Evolutionary conservation across 805 yeast genomes (phyloP), one percentile per base, ranked within the genome.

Genomic region (Jamesozyma rosinii): DNA sequence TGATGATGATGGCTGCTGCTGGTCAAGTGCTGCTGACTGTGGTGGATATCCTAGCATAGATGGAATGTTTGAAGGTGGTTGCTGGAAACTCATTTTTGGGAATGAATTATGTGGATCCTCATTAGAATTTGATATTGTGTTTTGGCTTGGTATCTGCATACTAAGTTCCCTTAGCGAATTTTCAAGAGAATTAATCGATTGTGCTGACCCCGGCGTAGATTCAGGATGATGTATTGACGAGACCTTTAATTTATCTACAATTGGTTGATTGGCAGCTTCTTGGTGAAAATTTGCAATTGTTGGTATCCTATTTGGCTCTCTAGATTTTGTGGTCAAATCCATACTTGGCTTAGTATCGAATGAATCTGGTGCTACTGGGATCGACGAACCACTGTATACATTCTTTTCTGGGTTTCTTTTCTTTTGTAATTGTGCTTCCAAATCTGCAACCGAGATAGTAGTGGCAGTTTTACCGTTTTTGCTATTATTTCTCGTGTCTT

Each of bases 361-460:
- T 3, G 49, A 44, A 2, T 52, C 40, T 2, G 66, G 65, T 0
- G 66, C 63, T 26, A 46, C 47, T 3, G 63, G 63, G 3, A 54
- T 56, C 4, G 65, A 57, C 10, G 64, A 58, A 2, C 66, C 66
- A 48, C 66, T 61, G 40, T 60, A 61, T 4, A 60, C 58, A 46
- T 24, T 27, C 29, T 33, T 27, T 30, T 31, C 35, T 8, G 34
- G 14, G 15, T 34, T 33, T 35, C 40, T 36, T 26, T 13, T 32
- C 22, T 40, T 37, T 35, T 40, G 38, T 22, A 43, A 31, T 32
- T 43, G 41, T 19, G 38, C 44, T 37, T 55, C 57, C 20, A 53
- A 35, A 30, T 49, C 55, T 2, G 46, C 37, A 24, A 51, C 46
- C n/a, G 51, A 42, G 9, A 44, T 33, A 11, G 34, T 19, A 26